Evolutionary conservation across 495 filamentous ascomycete species (phyloP).

Genomic region (Daldinia childiae): DNA sequence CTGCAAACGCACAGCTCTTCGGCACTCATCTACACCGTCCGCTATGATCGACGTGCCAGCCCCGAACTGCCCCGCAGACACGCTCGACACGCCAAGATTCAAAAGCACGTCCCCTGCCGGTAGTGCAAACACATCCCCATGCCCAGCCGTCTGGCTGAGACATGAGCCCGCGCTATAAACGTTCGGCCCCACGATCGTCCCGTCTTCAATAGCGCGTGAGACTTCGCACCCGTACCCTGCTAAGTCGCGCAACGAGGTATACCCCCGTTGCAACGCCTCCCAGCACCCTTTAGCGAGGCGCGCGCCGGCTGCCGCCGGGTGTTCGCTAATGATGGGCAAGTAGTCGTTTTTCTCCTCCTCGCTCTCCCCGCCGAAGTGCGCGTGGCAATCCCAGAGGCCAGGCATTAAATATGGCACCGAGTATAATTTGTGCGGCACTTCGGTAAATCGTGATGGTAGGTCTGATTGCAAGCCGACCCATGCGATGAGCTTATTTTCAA

Average conservation of each 20-base stretch:
- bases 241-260: conserved; percentile 63
- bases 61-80: conserved; percentile 43
- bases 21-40: conserved; percentile 61
- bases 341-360: conserved; percentile 19
- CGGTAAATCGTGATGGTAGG: conserved; percentile 50
- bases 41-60: conserved; percentile 43
- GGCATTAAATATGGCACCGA: conserved; percentile 59
- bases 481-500: conserved; percentile 53
- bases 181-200: conserved; percentile 58
- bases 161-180: conserved; percentile 55
- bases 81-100: conserved; percentile 36
- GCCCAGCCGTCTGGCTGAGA: conserved; percentile 60
- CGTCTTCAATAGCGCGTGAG: conserved; percentile 55
- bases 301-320: conserved; percentile 50
- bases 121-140: conserved; percentile 55
- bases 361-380: conserved; percentile 51
- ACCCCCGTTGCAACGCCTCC: conserved; percentile 58
- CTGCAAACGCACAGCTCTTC: conserved; percentile 57
- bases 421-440: conserved; percentile 27
- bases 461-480: conserved; percentile 52
- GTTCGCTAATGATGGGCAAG: conserved; percentile 30
- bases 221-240: conserved; percentile 58
- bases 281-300: conserved; percentile 52
- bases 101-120: conserved; percentile 50
- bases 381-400: conserved; percentile 64